phyloP scores from a whole-genome alignment of 306 rosid species.

The Oemleria cerasiformis region DNA sequence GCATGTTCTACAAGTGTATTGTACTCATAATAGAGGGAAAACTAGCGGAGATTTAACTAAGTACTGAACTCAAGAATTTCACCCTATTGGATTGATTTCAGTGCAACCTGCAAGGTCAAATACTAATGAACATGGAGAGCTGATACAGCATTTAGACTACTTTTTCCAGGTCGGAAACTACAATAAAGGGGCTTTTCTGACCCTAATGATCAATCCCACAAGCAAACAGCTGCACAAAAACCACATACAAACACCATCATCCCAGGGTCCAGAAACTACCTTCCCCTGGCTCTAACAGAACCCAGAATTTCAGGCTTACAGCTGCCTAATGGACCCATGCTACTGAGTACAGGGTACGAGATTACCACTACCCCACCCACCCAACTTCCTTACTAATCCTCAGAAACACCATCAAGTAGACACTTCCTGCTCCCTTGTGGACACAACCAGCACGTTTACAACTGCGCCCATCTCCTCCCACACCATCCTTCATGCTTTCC shows the following conservation, averaged over 20 bases:
- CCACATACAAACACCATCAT: neutral
- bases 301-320: neutral
- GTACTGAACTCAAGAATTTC: neutral
- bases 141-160: neutral
- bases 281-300: constrained; percentile 4
- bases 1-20: neutral
- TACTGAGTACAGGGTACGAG: neutral
- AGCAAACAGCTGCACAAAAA: neutral
- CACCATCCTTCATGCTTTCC: neutral
- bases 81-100: neutral
- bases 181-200: neutral
- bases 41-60: neutral
- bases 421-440: neutral
- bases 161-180: neutral
- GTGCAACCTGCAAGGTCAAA: neutral
- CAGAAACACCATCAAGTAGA: neutral
- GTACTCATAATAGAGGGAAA: neutral
- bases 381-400: neutral
- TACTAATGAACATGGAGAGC: neutral
- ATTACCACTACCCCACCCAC: neutral
- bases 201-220: neutral
- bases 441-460: neutral
- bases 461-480: neutral
- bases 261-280: neutral
- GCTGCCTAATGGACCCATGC: neutral